Base-by-base conservation (phyloP, 2,329 filamentous ascomycete genomes). In the Calonectria pseudoreteaudii region DNA sequence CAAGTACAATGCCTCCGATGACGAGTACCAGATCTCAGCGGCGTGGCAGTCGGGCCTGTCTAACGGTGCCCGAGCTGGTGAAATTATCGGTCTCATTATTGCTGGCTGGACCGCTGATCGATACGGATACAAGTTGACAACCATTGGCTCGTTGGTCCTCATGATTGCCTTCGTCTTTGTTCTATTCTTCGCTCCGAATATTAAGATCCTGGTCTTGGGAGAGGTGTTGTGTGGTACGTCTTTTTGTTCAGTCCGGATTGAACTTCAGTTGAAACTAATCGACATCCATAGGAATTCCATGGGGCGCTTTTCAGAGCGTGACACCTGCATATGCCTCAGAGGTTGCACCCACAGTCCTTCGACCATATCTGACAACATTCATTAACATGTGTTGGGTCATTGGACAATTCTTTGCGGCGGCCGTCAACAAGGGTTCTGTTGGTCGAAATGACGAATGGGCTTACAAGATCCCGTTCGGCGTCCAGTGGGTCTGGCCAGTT, bases 381-480 rank as follows among this genome's bases (percentile, higher is more conserved):
- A 88, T 89, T 78, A 91, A 91, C 75, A 85, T 91, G 81, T 91
- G 89, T 75, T 91, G 89, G 87, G 88, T 89, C 4, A 87, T 90
- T 62, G 90, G 90, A 0, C 89, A 91, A 74, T 85, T 91, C 75
- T 84, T 89, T 58, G 85, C 86, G 0, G 85, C 86, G 0, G 87
- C 86, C 0, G 87, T 90, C 16, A 86, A 88, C 73, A 85, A 85
- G 44, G 85, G 82, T 7, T 85, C 88, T 6, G 79, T 87, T 11
- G 74, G 79, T 28, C 81, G 84, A 1, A 74, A 79, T 0, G 85
- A 87, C 30, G 75, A 89, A 62, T 89, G 88, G 87, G 85, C 87
- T 0, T 90, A 89, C 76, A 84, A 84, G 3, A 88, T 87, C 47
- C 88, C 88, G 0, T 90, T 88, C 73, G 88, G 83, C 20, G 79